Percentiles rank a stretch among this genome's conserved stretches.
phyloP scores from a whole-genome alignment of 2,329 filamentous ascomycete genomes.

The Trichophyton benhamiae region DNA sequence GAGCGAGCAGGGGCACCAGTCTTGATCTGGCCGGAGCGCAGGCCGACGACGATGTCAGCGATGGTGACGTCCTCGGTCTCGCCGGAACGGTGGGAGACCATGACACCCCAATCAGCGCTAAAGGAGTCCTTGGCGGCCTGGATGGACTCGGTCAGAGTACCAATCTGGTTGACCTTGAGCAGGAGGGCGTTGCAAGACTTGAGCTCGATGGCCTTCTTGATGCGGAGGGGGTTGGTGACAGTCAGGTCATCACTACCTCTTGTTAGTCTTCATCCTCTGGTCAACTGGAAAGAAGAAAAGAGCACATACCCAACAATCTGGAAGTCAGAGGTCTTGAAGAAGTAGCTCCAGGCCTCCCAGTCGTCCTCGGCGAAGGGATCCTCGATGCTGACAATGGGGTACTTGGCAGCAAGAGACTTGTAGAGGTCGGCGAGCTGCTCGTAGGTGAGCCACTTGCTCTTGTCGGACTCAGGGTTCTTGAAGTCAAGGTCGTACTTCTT shows the following conservation, averaged over 20 bases:
- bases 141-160: conserved; percentile 96
- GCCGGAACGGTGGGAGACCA: conserved; percentile 98
- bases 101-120: conserved; percentile 91
- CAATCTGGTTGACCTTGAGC: conserved; percentile 99
- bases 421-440: conserved; percentile 91
- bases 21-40: conserved; percentile 97
- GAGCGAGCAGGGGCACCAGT: conserved; percentile 91
- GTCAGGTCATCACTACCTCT: conserved; percentile 72
- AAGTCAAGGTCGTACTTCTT: conserved; percentile 99
- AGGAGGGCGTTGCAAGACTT: conserved; percentile 98
- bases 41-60: conserved; percentile 91
- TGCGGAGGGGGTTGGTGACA: conserved; percentile 95
- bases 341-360: conserved; percentile 99
- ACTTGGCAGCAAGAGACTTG: conserved; percentile 77
- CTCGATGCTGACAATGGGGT: conserved; percentile 97
- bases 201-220: conserved; percentile 98
- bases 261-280: conserved; percentile 9
- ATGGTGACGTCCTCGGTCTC: conserved; percentile 99
- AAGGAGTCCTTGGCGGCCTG: conserved; percentile 98
- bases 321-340: conserved; percentile 97
- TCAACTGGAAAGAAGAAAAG: not conserved
- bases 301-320: conserved; percentile 67
- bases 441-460: conserved; percentile 95
- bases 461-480: conserved; percentile 98
- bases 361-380: conserved; percentile 99